phyloP scores from a whole-genome alignment of 2,329 filamentous ascomycete species.

The Corynespora cassiicola region DNA sequence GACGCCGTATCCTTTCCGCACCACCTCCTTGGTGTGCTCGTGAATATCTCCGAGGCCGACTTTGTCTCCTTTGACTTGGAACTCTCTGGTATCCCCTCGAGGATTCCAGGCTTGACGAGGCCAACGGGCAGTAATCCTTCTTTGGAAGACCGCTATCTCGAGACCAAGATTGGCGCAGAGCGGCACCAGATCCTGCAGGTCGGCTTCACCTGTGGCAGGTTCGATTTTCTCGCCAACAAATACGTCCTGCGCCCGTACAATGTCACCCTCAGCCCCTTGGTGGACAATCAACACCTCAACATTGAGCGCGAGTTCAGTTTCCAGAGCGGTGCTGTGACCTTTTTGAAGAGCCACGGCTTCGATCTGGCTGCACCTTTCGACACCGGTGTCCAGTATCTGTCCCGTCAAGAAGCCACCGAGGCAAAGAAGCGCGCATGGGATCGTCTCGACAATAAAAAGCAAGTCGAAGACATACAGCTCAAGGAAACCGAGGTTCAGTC shows the following conservation, averaged over 20 bases:
- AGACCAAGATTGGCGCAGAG: conserved; percentile 66
- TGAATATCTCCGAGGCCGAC: conserved; percentile 63
- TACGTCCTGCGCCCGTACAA: conserved; percentile 71
- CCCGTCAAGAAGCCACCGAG: conserved; percentile 61
- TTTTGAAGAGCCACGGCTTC: conserved; percentile 65
- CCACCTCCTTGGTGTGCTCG: conserved; percentile 62
- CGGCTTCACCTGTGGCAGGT: conserved; percentile 69
- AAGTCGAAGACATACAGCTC: conserved; percentile 54
- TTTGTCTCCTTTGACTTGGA: conserved; percentile 73
- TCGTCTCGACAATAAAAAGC: conserved; percentile 46
- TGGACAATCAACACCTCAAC: conserved; percentile 60
- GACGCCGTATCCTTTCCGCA: conserved; percentile 56
- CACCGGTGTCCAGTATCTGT: conserved; percentile 67
- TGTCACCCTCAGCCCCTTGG: conserved; percentile 65
- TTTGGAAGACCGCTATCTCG: conserved; percentile 67
- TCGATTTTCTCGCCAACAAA: conserved; percentile 54
- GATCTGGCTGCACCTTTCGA: conserved; percentile 63
- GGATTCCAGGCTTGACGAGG: conserved; percentile 48
- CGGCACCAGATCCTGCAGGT: conserved; percentile 70
- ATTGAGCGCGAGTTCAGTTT: conserved; percentile 67
- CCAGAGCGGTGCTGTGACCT: conserved; percentile 66
- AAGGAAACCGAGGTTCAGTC: conserved; percentile 60
- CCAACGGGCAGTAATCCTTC: no score
- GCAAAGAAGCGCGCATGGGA: conserved; percentile 55
- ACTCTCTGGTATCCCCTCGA: conserved; percentile 66